phyloP scores from a whole-genome alignment of 495 filamentous ascomycete genomes.

The Peziza echinospora region DNA sequence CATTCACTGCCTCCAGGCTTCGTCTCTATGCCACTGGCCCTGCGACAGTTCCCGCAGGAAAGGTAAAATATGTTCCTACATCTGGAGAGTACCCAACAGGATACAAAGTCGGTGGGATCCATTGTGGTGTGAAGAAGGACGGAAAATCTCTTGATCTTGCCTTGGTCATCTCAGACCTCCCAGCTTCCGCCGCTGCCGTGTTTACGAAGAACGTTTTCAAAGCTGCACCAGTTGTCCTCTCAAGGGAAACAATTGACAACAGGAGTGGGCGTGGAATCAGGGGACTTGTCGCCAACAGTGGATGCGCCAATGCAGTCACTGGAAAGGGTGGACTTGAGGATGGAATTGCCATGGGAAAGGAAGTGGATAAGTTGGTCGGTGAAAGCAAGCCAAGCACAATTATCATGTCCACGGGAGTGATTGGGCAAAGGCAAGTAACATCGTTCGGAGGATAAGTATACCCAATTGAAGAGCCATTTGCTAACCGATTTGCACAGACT shows the following conservation, averaged over 20 bases:
- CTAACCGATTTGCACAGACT: constrained; percentile 28
- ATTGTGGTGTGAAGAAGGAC: constrained; percentile 81
- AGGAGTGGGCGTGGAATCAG: constrained; percentile 48
- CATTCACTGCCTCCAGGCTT: background rate
- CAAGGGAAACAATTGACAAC: constrained; percentile 42
- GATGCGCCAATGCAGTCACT: constrained; percentile 94
- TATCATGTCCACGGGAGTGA: constrained; percentile 96
- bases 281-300: constrained; percentile 79
- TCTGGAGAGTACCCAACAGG: constrained; percentile 73
- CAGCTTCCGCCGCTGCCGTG: constrained; percentile 80
- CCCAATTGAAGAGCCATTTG: background rate
- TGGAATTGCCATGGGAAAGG: constrained; percentile 58
- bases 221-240: constrained; percentile 79
- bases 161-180: constrained; percentile 64
- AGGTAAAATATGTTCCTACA: constrained; percentile 48
- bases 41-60: background rate
- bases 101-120: constrained; percentile 65
- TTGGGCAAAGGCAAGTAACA: constrained; percentile 61
- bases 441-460: too few relatives aligned
- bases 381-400: constrained; percentile 47
- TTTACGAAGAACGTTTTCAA: constrained; percentile 98
- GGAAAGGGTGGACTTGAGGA: constrained; percentile 80
- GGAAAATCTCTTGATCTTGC: constrained; percentile 82
- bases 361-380: constrained; percentile 42
- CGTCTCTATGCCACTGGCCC: background rate